These are phyloP conservation scores for Colletotrichum nymphaeae DNA, from an alignment of 2,329 filamentous ascomycete species.

Conservation along the genomic window DNA sequence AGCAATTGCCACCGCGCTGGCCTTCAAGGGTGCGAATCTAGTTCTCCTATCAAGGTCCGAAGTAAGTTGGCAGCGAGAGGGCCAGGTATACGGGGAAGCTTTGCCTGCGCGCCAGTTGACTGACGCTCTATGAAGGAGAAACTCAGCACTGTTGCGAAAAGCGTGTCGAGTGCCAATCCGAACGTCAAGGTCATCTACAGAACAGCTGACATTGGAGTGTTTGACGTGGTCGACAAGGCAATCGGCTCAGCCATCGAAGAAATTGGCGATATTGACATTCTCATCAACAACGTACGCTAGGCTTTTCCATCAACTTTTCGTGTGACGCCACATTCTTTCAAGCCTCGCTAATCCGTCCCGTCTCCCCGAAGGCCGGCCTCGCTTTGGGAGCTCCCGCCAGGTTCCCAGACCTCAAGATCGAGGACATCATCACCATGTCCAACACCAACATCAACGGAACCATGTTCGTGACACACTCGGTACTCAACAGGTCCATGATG, in stretches of 20 bases:
- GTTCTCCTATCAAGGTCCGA: slow-evolving; percentile 54
- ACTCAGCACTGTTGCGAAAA: slow-evolving; percentile 37
- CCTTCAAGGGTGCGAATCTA: slow-evolving; percentile 51
- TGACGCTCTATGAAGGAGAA: slow-evolving; percentile 28
- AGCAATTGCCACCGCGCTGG: slow-evolving; percentile 53
- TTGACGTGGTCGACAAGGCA: slow-evolving; percentile 45
- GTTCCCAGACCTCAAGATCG: slow-evolving; percentile 54
- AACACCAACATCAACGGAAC: slow-evolving; percentile 59
- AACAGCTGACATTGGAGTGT: slow-evolving; percentile 44
- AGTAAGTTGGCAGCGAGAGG: slow-evolving; percentile 13
- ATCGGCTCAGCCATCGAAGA: slow-evolving; percentile 45
- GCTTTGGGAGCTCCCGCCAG: slow-evolving; percentile 56
- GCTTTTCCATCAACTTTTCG: background rate
- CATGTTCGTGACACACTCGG: slow-evolving; percentile 57
- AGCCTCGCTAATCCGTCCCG: background rate
- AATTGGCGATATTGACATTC: slow-evolving; percentile 52
- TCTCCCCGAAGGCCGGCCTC: slow-evolving; percentile 50
- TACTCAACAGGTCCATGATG: slow-evolving; percentile 56
- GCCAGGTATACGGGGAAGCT: too few relatives aligned
- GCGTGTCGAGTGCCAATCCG: slow-evolving; percentile 34
- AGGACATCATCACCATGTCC: slow-evolving; percentile 56
- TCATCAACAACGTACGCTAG: slow-evolving; percentile 55
- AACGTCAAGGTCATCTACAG: slow-evolving; percentile 21
- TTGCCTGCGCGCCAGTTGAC: background rate
- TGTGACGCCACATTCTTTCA: background rate